Percentiles rank a stretch among this genome's conserved stretches.
These are phyloP conservation scores for Saccharata proteae DNA, from an alignment of 2,329 filamentous ascomycete species.

Conservation along the genomic window DNA sequence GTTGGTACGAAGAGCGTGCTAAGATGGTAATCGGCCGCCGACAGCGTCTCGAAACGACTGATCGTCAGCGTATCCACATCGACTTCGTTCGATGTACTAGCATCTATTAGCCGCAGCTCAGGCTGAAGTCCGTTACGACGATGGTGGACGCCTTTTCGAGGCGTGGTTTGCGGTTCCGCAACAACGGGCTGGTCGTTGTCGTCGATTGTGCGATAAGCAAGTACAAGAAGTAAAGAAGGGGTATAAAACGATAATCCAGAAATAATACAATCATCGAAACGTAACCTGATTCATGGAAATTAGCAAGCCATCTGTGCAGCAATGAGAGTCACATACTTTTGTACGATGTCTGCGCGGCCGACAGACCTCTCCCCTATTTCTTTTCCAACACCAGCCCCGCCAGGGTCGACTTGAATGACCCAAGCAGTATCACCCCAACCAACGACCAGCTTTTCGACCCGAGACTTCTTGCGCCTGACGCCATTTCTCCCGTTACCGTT, in stretches of 20 bases:
- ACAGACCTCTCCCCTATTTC: slow-evolving; percentile 57
- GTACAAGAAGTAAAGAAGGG: slow-evolving; percentile 75
- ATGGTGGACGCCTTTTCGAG: slow-evolving; percentile 53
- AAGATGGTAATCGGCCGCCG: slow-evolving; percentile 85
- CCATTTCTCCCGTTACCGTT: no score
- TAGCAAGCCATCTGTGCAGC: slow-evolving; percentile 15
- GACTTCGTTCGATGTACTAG: slow-evolving; percentile 68
- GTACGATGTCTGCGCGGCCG: slow-evolving; percentile 79
- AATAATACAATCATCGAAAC: slow-evolving; percentile 88
- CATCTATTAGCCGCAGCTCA: slow-evolving; percentile 82
- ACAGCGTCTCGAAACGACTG: slow-evolving; percentile 74
- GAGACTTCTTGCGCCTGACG: slow-evolving; percentile 25
- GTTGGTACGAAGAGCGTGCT: slow-evolving; percentile 68
- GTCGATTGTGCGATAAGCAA: slow-evolving; percentile 76
- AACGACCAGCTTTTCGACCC: slow-evolving; percentile 66
- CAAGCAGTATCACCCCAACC: slow-evolving; percentile 96
- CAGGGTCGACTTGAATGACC: slow-evolving; percentile 83
- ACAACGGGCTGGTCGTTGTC: slow-evolving; percentile 48
- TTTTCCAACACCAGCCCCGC: slow-evolving; percentile 53
- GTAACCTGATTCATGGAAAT: slow-evolving; percentile 46
- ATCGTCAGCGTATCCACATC: slow-evolving; percentile 79
- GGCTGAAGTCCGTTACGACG: slow-evolving; percentile 72
- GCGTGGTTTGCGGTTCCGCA: slow-evolving; percentile 36
- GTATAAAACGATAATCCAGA: slow-evolving; percentile 96
- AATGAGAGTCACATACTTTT: slow-evolving; percentile 54